Base-by-base conservation (phyloP, 148 eudicot genomes). In the Bassia scoparia region DNA sequence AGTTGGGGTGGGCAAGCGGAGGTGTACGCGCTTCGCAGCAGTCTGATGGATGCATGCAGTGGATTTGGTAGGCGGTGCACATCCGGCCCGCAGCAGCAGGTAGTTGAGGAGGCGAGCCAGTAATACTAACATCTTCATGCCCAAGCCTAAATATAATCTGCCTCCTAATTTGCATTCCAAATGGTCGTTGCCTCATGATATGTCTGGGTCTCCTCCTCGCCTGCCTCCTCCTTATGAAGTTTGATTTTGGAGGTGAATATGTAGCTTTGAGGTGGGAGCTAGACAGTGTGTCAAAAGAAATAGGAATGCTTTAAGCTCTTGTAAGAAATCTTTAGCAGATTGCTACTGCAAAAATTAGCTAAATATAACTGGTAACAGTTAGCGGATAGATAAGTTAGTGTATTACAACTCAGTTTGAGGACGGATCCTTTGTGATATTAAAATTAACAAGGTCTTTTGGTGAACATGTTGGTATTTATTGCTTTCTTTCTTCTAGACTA, bases 141-240 rank as follows among this genome's bases (percentile, higher is more conserved):
- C 76, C 16, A 75, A 81, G 83, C 83, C 83, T 6, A 30, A 77
- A 10, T 90, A 81, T 66, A 86, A 72, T 70, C n/a, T 86, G 48
- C 83, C 88, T 0, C 82, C 88, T 33, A 79, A 76, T 81, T 61
- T 87, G 53, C 37, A n/a, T 85, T 8, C 84, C 83, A 0, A 77
- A 83, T 79, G 91, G 87, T 15, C 87, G 69, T 79, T 83, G 84
- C 80, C 81, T 29, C 83, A 69, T 69, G 89, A 84, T 77, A 71
- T 80, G 71, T 85, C 82, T 68, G 85, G 89, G 89, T 68, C 75
- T 26, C 72, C 87, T 27, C 89, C 85, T 10, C 81, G 83, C 20
- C 85, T 80, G 0, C 89, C 89, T 5, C 83, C 86, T 0, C 79
- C 86, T 27, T 74, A 35, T n/a, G 8, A 66, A 35, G 71, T 77